These are phyloP conservation scores for Wakefieldia striispora DNA, from an alignment of 768 basidiomycete species.

Conservation along the genomic window DNA sequence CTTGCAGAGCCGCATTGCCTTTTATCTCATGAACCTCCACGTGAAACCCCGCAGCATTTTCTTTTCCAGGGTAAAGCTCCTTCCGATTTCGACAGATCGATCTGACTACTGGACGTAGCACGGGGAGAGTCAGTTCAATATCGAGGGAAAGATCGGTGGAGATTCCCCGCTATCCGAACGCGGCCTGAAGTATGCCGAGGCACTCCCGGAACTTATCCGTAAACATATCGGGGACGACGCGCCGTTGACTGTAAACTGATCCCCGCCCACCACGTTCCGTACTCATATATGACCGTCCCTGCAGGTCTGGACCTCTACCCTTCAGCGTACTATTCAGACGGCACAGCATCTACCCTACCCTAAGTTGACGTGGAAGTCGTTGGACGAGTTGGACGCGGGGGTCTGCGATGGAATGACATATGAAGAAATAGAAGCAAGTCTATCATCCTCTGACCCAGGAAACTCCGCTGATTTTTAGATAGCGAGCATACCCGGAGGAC, in stretches of 20 bases:
- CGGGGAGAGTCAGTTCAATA: constrained; percentile 96
- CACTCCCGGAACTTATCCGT: constrained; percentile 82
- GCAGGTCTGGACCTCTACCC: constrained; percentile 98
- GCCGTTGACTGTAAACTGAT: constrained; percentile 65
- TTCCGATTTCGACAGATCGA: not conserved
- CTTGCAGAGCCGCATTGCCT: constrained; percentile 93
- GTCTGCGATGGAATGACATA: constrained; percentile 99
- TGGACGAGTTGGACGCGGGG: constrained; percentile 98
- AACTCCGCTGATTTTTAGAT: not conserved
- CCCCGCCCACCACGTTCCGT: constrained; percentile 4
- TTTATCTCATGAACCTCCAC: constrained; percentile 98
- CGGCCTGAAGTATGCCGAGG: constrained; percentile 81
- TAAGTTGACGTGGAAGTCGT: constrained; percentile 97
- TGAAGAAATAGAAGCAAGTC: constrained; percentile 88
- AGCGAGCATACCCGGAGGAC: constrained; percentile 96
- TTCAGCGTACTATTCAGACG: constrained; percentile 90
- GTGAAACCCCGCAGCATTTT: constrained; percentile 96
- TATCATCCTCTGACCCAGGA: not conserved
- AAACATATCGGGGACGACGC: constrained; percentile 91
- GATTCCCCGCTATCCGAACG: constrained; percentile 84
- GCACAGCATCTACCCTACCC: constrained; percentile 77
- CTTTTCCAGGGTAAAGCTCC: constrained; percentile 77
- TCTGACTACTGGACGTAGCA: constrained; percentile 53
- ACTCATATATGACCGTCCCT: not conserved
- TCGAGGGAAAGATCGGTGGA: constrained; percentile 97